A percentile compares a stretch with the other conserved stretches of the same genome.
These are phyloP conservation scores for Neoboletus subvelutipes DNA, from an alignment of 768 basidiomycete genomes.

Conservation along the genomic window DNA sequence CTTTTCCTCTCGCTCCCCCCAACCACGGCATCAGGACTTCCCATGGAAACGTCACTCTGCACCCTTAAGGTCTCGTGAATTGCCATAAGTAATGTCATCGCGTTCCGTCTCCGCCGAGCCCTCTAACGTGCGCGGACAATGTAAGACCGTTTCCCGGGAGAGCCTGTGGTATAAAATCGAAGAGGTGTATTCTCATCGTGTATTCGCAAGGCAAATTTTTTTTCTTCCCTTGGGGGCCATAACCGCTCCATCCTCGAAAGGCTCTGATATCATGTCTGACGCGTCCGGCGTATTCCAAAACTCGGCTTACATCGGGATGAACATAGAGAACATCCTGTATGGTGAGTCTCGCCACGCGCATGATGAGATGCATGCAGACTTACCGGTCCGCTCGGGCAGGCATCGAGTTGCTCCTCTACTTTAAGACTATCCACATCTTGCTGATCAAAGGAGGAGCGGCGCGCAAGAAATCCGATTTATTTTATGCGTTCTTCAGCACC, in stretches of 20 bases:
- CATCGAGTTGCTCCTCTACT: slow-evolving; percentile 25
- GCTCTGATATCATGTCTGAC: not conserved
- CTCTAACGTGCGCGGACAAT: not conserved
- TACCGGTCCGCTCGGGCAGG: slow-evolving; percentile 11
- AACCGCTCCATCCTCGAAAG: not conserved
- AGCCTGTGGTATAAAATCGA: slow-evolving; percentile 6
- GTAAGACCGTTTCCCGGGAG: not conserved
- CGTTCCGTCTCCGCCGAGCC: not conserved
- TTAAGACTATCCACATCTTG: slow-evolving; percentile 19
- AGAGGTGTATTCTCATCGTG: not conserved
- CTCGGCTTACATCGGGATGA: slow-evolving; percentile 15
- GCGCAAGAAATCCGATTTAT: slow-evolving; percentile 9
- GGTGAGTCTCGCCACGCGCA: slow-evolving; percentile 10
- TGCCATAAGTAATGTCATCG: slow-evolving; percentile 1
- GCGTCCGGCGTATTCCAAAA: slow-evolving; percentile 8
- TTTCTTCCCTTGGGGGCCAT: not conserved
- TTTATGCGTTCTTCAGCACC: slow-evolving; percentile 28
- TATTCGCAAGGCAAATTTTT: not conserved
- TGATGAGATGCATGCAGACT: not conserved
- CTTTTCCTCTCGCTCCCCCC: not conserved
- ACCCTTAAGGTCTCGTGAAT: not conserved
- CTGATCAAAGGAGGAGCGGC: slow-evolving; percentile 1
- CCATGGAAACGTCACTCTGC: slow-evolving; percentile 1
- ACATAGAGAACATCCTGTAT: slow-evolving; percentile 22
- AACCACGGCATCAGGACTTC: not conserved